Conservation (phyloP, 352 stramenopile species). For the Phytopythium oedochilum region DNA sequence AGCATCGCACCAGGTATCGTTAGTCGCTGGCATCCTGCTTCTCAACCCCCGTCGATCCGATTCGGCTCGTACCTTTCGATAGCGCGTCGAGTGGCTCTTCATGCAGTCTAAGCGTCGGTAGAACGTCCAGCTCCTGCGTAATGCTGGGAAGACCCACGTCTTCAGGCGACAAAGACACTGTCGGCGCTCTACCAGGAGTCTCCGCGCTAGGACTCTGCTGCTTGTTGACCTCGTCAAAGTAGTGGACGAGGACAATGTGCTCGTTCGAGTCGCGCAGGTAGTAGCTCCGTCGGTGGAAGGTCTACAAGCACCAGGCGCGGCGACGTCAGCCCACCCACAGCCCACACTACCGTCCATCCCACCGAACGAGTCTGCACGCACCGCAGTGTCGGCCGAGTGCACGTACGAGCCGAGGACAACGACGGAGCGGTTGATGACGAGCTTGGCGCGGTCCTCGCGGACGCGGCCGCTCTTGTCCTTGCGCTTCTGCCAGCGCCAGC, state of each 20-base stretch:
- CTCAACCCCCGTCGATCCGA: neutral
- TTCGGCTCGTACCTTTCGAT: constrained; percentile 40
- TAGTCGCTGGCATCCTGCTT: neutral
- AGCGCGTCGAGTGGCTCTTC: constrained; percentile 45
- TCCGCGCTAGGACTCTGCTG: neutral
- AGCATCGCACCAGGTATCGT: neutral
- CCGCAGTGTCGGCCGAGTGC: constrained; percentile 66
- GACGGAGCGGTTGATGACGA: constrained; percentile 79
- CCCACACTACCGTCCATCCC: no score
- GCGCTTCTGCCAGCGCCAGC: constrained; percentile 82
- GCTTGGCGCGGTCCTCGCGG: constrained; percentile 78
- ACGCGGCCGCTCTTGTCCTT: constrained; percentile 78
- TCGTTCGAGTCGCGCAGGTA: constrained; percentile 61
- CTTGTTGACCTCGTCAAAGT: constrained; percentile 80
- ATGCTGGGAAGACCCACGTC: neutral
- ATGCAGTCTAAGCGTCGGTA: neutral
- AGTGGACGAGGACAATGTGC: constrained; percentile 80
- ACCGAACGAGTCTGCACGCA: no score
- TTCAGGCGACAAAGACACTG: neutral
- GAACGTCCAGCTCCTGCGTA: neutral
- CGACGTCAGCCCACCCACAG: neutral
- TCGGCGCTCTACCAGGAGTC: neutral
- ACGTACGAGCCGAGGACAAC: constrained; percentile 83
- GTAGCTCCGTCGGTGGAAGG: constrained; percentile 84
- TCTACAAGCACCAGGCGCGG: constrained; percentile 24